Conservation (phyloP, 2,329 filamentous ascomycete species). For the Curvularia sp. region DNA sequence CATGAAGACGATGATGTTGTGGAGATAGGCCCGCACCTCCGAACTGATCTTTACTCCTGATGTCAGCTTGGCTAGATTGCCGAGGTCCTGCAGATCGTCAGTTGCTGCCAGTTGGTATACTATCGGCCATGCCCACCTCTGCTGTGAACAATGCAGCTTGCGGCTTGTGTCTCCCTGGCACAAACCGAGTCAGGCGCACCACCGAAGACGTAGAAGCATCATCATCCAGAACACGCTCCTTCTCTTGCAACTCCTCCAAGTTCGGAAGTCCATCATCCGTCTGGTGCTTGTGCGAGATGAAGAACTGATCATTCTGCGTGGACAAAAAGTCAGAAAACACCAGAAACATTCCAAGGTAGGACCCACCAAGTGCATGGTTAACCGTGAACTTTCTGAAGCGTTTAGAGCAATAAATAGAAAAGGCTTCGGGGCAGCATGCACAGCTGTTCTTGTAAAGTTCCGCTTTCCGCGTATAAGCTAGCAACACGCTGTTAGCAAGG, state of each 20-base stretch:
- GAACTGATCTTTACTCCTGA: conserved; percentile 69
- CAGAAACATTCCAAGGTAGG: conserved; percentile 17
- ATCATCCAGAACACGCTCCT: conserved; percentile 33
- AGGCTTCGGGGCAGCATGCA: conserved; percentile 75
- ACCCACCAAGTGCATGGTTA: conserved; percentile 54
- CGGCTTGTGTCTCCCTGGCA: conserved; percentile 21
- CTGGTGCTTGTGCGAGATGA: conserved; percentile 86
- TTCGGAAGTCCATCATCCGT: conserved; percentile 75
- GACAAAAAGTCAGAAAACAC: conserved; percentile 55
- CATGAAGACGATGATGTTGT: conserved; percentile 87
- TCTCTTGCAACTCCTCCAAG: conserved; percentile 64
- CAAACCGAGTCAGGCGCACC: conserved; percentile 40
- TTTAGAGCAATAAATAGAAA: conserved; percentile 85
- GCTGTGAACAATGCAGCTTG: conserved; percentile 51
- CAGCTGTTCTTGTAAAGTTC: conserved; percentile 76
- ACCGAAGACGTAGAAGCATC: conserved; percentile 48
- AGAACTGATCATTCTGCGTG: conserved; percentile 78
- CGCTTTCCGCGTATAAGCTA: conserved; percentile 80
- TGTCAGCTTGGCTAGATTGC: conserved; percentile 65
- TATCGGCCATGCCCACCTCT: conserved; percentile 48
- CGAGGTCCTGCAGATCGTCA: conserved; percentile 56
- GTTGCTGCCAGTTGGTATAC: neutral
- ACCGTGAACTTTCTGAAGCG: conserved; percentile 43
- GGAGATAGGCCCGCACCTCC: conserved; percentile 82
- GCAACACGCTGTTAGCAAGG: conserved; percentile 23